Conservation (phyloP, 371 early-diverging fungal genomes). For the Zychaea mexicana region DNA sequence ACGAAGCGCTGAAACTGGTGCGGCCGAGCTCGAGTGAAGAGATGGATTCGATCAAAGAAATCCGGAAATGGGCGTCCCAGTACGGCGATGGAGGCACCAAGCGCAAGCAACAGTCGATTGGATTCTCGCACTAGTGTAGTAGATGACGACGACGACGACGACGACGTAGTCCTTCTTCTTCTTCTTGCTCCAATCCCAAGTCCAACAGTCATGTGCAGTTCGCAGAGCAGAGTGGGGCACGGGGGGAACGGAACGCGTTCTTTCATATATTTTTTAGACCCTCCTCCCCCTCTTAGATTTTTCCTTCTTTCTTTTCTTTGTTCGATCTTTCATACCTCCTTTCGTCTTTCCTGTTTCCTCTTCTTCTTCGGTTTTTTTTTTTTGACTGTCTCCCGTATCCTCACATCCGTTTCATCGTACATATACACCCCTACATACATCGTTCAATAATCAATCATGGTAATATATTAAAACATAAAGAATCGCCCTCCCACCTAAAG, state of each 20-base stretch:
- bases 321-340: too few relatives aligned
- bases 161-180: too few relatives aligned
- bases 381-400: too few relatives aligned
- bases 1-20: conserved; percentile 77
- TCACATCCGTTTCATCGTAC: not conserved
- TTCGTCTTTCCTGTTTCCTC: too few relatives aligned
- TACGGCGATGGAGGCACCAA: conserved; percentile 79
- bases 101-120: conserved; percentile 30
- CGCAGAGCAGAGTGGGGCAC: conserved; percentile 7
- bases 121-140: conserved; percentile 24
- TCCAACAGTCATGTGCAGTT: conserved; percentile 29
- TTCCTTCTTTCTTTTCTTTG: conserved; percentile 14
- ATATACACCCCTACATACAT: not conserved
- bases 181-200: too few relatives aligned
- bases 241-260: conserved; percentile 4
- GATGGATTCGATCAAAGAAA: conserved; percentile 80
- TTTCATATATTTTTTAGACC: conserved; percentile 5
- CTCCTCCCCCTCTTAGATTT: conserved; percentile 6
- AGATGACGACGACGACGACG: not conserved
- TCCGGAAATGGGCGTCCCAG: conserved; percentile 87
- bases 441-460: not conserved
- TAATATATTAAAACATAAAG: conserved; percentile 8
- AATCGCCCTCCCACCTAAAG: too few relatives aligned
- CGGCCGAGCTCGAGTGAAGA: conserved; percentile 87
- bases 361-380: too few relatives aligned